These are phyloP conservation scores for Nakataea oryzae DNA, from an alignment of 2,329 filamentous ascomycete species.

Conservation along the genomic window DNA sequence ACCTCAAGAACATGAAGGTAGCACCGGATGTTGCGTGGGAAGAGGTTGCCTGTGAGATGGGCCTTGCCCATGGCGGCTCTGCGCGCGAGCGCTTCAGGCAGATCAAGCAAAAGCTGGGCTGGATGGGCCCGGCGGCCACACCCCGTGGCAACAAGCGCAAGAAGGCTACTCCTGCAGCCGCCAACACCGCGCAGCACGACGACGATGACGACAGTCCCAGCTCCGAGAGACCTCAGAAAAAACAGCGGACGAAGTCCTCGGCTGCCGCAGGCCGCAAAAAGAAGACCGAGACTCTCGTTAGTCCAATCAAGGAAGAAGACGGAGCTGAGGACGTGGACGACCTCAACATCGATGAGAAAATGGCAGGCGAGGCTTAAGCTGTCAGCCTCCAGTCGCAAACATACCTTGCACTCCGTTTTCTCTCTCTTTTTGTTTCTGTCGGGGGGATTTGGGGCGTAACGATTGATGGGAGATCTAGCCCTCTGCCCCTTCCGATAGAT, in stretches of 20 bases:
- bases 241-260: neutral
- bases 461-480: too few relatives aligned
- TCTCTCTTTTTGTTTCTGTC: too few relatives aligned
- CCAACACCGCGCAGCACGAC: conserved; percentile 5
- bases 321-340: neutral
- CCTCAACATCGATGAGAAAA: neutral
- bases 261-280: neutral
- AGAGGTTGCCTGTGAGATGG: conserved; percentile 14
- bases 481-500: too few relatives aligned
- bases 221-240: conserved; percentile 4
- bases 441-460: too few relatives aligned
- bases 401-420: too few relatives aligned
- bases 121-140: conserved; percentile 2
- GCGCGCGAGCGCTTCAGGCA: conserved; percentile 2
- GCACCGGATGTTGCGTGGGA: conserved; percentile 5
- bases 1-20: conserved; percentile 2
- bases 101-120: conserved; percentile 14
- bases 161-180: neutral
- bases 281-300: neutral
- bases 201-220: neutral
- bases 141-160: conserved; percentile 4
- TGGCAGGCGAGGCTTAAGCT: neutral
- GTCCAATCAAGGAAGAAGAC: conserved; percentile 3
- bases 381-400: too few relatives aligned
- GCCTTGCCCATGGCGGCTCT: conserved; percentile 1